phyloP scores from a whole-genome alignment of 768 basidiomycete species.

The Hortiboletus flavorubellus region DNA sequence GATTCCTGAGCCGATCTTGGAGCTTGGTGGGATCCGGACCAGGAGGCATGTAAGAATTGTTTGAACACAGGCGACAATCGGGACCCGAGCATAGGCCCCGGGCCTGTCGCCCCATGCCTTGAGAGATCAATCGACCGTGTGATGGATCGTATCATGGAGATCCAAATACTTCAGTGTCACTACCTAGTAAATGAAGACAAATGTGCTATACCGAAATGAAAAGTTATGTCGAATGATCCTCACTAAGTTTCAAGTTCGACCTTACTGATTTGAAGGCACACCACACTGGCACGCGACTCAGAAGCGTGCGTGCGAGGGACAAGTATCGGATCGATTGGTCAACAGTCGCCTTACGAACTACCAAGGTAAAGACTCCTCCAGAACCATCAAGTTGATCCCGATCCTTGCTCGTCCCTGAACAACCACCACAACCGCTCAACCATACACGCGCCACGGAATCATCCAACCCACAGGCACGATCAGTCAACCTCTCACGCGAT shows the following conservation, averaged over 20 bases:
- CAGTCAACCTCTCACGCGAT: slow-evolving; percentile 11
- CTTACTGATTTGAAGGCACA: too few species aligned
- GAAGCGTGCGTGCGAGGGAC: background rate
- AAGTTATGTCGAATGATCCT: too few species aligned
- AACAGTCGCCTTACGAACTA: slow-evolving; percentile 7
- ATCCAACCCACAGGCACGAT: slow-evolving; percentile 14
- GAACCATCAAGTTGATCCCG: slow-evolving; percentile 6
- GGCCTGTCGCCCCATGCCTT: background rate
- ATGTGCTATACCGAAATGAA: too few species aligned
- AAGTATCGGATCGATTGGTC: slow-evolving; percentile 9
- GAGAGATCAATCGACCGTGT: background rate
- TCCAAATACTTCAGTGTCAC: too few species aligned
- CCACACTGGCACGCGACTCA: background rate
- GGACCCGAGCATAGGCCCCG: too few species aligned
- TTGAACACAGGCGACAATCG: background rate
- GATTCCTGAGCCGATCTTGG: too few species aligned
- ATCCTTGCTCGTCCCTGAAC: slow-evolving; percentile 8
- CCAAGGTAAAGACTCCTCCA: slow-evolving; percentile 2
- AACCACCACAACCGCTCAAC: background rate
- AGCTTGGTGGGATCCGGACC: background rate
- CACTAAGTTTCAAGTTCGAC: too few species aligned
- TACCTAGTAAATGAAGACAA: too few species aligned
- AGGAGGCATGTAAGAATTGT: background rate
- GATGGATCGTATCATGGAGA: too few species aligned
- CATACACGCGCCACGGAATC: slow-evolving; percentile 7